Evolutionary conservation across 192 early-diverging fungal species (phyloP).

Genomic region (Umbelopsis vinacea): DNA sequence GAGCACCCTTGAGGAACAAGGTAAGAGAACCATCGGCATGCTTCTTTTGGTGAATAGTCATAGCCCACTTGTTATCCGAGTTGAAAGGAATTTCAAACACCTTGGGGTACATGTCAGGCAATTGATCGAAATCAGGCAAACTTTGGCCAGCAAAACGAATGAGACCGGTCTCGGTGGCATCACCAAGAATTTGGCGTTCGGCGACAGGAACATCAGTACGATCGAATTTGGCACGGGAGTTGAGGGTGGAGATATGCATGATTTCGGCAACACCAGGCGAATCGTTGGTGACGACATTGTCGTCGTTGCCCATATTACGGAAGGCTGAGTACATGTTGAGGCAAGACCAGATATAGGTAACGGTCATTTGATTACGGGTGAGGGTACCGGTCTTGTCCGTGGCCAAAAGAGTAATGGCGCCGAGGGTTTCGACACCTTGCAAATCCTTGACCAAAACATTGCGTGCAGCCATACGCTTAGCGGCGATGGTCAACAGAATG

Average conservation of each 20-base stretch:
- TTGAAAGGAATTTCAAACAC: constrained; percentile 97
- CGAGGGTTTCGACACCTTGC: constrained; percentile 95
- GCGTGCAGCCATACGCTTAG: constrained; percentile 88
- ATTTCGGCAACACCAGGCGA: constrained; percentile 75
- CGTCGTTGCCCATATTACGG: constrained; percentile 41
- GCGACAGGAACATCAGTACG: constrained; percentile 83
- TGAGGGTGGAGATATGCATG: constrained; percentile 79
- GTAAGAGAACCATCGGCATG: constrained; percentile 72
- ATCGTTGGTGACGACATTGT: constrained; percentile 34
- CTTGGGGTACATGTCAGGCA: constrained; percentile 73
- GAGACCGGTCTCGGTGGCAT: constrained; percentile 94
- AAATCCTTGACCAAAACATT: constrained; percentile 96
- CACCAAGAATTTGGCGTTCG: constrained; percentile 83
- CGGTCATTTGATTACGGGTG: constrained; percentile 97
- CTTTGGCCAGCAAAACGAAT: constrained; percentile 79
- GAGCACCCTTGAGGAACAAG: constrained; percentile 93
- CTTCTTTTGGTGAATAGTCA: constrained; percentile 84
- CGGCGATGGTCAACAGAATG: constrained; percentile 91
- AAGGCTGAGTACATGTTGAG: constrained; percentile 65
- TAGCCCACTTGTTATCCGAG: constrained; percentile 93
- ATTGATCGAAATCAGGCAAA: constrained; percentile 74
- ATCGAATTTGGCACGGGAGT: constrained; percentile 90
- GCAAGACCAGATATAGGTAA: constrained; percentile 89
- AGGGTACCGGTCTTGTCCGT: constrained; percentile 98
- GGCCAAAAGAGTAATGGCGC: constrained; percentile 94